These are phyloP conservation scores for Chrysoporthe puriensis DNA, from an alignment of 2,329 filamentous ascomycete genomes.

Conservation along the genomic window DNA sequence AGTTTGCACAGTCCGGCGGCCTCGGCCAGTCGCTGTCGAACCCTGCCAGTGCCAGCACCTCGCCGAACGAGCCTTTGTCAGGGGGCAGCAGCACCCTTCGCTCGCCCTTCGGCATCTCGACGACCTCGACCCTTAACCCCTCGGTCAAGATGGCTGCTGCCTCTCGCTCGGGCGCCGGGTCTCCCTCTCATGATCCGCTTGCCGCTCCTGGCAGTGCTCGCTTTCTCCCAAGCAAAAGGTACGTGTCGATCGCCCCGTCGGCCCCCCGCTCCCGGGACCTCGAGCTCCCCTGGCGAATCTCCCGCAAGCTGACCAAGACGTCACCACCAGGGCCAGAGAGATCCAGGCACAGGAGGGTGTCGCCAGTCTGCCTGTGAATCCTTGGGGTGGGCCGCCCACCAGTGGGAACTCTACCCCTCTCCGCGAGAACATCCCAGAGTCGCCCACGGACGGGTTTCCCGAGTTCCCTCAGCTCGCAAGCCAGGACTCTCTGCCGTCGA, in stretches of 20 bases:
- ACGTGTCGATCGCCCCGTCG: constrained; percentile 40
- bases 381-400: constrained; percentile 94
- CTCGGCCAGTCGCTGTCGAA: constrained; percentile 29
- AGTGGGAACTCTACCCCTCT: constrained; percentile 96
- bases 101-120: constrained; percentile 73
- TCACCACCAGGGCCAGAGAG: constrained; percentile 74
- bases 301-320: constrained; percentile 28
- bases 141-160: constrained; percentile 61
- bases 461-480: constrained; percentile 78
- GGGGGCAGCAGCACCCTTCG: constrained; percentile 58
- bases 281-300: neutral
- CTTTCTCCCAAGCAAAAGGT: constrained; percentile 89
- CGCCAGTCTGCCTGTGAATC: constrained; percentile 66
- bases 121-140: constrained; percentile 56
- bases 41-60: constrained; percentile 76
- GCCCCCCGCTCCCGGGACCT: neutral
- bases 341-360: constrained; percentile 97
- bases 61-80: constrained; percentile 74
- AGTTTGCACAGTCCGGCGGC: constrained; percentile 64
- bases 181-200: constrained; percentile 86
- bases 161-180: constrained; percentile 84
- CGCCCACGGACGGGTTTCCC: constrained; percentile 92
- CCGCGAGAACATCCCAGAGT: constrained; percentile 96
- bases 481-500: constrained; percentile 67
- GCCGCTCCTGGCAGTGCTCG: constrained; percentile 62